Percentiles rank a stretch among this genome's conserved stretches.
Evolutionary conservation across 2,329 filamentous ascomycete species (phyloP).

Genomic region (Aspergillus terreus): DNA sequence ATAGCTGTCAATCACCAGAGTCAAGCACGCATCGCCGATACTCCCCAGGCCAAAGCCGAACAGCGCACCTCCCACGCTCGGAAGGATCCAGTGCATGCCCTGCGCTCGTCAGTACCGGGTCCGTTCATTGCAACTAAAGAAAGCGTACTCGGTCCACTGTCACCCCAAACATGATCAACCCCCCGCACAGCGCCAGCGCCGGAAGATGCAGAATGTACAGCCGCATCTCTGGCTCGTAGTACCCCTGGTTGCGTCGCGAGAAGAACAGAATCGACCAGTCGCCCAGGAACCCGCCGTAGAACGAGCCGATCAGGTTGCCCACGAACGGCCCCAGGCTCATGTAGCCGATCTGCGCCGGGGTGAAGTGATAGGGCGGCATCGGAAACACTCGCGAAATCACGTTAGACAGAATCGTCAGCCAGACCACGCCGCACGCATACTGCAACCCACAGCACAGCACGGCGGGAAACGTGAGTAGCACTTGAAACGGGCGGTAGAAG

Average conservation of each 20-base stretch:
- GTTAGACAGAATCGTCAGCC: constrained; percentile 30
- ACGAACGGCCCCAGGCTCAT: constrained; percentile 35
- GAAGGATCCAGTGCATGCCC: constrained; percentile 45
- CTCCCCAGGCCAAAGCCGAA: constrained; percentile 40
- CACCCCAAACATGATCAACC: constrained; percentile 42
- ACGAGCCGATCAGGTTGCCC: constrained; percentile 37
- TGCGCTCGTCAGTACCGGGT: constrained; percentile 8
- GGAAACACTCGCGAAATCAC: constrained; percentile 36
- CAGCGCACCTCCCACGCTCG: constrained; percentile 34
- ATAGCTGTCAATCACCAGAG: constrained; percentile 37
- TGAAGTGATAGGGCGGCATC: constrained; percentile 30
- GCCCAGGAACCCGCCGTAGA: constrained; percentile 39
- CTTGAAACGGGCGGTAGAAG: constrained; percentile 28
- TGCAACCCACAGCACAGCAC: constrained; percentile 40
- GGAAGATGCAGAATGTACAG: constrained; percentile 34
- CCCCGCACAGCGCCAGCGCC: constrained; percentile 39
- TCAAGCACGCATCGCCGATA: constrained; percentile 36
- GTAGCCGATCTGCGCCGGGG: constrained; percentile 28
- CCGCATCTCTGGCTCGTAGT: constrained; percentile 50
- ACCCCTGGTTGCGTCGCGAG: constrained; percentile 43
- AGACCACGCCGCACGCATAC: constrained; percentile 38
- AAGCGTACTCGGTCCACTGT: constrained; percentile 33
- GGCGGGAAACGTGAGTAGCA: constrained; percentile 35
- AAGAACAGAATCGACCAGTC: constrained; percentile 41
- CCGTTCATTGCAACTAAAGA: background rate